Conservation (phyloP, 805 yeast species). For the Groenewaldozyma tartarivorans region DNA sequence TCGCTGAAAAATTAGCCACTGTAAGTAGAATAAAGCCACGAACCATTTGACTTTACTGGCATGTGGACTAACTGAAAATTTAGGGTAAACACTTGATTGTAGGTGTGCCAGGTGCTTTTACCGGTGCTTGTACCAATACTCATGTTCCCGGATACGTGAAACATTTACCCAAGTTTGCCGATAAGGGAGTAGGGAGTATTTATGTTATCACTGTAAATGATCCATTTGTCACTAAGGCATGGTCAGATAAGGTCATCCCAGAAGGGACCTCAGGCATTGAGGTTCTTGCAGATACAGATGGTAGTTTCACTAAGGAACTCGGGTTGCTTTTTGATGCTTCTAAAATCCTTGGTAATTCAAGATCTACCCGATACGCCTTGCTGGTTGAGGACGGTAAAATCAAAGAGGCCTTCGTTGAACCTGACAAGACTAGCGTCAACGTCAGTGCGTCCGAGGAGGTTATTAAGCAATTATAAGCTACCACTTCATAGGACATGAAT, state of each 20-base stretch:
- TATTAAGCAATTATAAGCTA: conserved; percentile 19
- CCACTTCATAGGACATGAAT: no score
- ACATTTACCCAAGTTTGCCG: conserved; percentile 40
- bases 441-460: conserved; percentile 23
- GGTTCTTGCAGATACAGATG: conserved; percentile 73
- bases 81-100: conserved; percentile 46
- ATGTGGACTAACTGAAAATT: background rate
- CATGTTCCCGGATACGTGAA: conserved; percentile 70
- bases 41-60: background rate
- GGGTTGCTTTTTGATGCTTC: conserved; percentile 69
- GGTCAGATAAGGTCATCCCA: conserved; percentile 41
- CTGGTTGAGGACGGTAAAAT: conserved; percentile 70
- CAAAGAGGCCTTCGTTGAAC: conserved; percentile 58
- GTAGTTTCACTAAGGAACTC: conserved; percentile 55
- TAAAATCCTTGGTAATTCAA: conserved; percentile 61
- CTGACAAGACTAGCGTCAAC: conserved; percentile 66
- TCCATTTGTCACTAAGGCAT: conserved; percentile 74
- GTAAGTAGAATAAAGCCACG: background rate
- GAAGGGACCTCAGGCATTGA: conserved; percentile 31
- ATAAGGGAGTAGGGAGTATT: conserved; percentile 56
- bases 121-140: conserved; percentile 65
- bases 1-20: conserved; percentile 32
- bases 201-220: conserved; percentile 77
- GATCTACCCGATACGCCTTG: conserved; percentile 70
- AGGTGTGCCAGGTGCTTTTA: conserved; percentile 69